These are phyloP conservation scores for Tetradesmus obliquus DNA, from an alignment of 139 green algal species.

Conservation along the genomic window DNA sequence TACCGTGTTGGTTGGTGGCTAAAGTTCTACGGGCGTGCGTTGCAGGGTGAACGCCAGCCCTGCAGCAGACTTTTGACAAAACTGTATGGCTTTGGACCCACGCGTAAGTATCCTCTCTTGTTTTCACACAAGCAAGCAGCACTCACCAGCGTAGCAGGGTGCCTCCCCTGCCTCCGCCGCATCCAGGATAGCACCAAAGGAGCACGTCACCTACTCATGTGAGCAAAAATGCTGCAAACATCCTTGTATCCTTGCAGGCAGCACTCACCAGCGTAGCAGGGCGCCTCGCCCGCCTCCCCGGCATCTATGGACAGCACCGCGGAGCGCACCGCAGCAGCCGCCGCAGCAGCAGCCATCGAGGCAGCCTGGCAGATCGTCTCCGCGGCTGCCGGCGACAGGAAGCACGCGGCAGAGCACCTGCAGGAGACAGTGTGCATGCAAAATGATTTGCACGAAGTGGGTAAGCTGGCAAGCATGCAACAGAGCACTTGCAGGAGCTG, in stretches of 20 bases:
- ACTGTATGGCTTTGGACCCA: too few species aligned
- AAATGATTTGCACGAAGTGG: background rate
- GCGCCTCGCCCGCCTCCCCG: background rate
- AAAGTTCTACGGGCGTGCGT: too few species aligned
- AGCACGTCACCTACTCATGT: too few species aligned
- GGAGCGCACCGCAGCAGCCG: slow-evolving; percentile 32
- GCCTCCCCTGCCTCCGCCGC: background rate
- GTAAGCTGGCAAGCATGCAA: too few species aligned
- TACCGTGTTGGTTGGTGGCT: too few species aligned
- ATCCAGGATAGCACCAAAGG: slow-evolving; percentile 25
- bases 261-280: background rate
- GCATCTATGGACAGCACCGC: slow-evolving; percentile 32
- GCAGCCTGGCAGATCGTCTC: slow-evolving; percentile 40
- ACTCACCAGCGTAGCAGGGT: background rate
- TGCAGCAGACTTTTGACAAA: too few species aligned
- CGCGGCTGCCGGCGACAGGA: slow-evolving; percentile 37
- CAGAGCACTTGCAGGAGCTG: too few species aligned
- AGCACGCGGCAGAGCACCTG: slow-evolving; percentile 12
- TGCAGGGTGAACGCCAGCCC: too few species aligned
- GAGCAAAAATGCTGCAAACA: too few species aligned
- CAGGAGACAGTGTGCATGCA: background rate
- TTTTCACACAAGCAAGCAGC: background rate
- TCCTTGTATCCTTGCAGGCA: too few species aligned
- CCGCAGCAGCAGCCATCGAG: slow-evolving; percentile 29
- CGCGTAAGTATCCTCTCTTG: too few species aligned